Conservation (phyloP, 768 basidiomycete species). For the Tephrocybe rancida region DNA sequence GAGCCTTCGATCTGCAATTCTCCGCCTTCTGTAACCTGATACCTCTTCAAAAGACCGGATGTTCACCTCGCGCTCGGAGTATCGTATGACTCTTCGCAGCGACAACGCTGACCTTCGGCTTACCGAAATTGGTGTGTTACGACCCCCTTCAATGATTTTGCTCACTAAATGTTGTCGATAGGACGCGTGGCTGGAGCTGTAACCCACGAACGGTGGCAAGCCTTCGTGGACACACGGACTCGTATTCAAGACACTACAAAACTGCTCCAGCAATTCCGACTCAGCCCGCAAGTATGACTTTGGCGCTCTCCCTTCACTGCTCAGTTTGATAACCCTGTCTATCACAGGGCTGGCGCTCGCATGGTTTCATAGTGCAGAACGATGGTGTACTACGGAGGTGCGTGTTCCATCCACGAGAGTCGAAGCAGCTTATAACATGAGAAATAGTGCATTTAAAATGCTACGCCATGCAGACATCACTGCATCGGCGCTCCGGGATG, state of each 20-base stretch:
- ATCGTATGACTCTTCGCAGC: slow-evolving; percentile 83
- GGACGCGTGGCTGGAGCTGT: slow-evolving; percentile 46
- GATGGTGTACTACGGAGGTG: slow-evolving; percentile 50
- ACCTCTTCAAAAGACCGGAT: too few species aligned
- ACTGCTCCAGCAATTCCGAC: slow-evolving; percentile 33
- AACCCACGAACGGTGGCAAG: slow-evolving; percentile 46
- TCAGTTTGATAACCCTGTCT: not conserved
- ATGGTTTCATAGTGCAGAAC: slow-evolving; percentile 45
- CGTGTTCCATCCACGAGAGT: not conserved
- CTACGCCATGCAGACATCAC: slow-evolving; percentile 61
- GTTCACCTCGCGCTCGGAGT: slow-evolving; percentile 92
- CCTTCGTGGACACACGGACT: slow-evolving; percentile 33
- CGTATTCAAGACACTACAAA: slow-evolving; percentile 37
- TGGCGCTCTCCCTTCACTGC: too few species aligned
- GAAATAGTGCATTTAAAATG: slow-evolving; percentile 71
- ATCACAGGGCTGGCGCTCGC: slow-evolving; percentile 36
- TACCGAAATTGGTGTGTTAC: slow-evolving; percentile 65
- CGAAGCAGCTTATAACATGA: not conserved
- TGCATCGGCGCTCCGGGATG: slow-evolving; percentile 37
- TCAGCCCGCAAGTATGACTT: slow-evolving; percentile 45
- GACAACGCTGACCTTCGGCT: slow-evolving; percentile 89
- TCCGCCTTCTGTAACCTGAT: too few species aligned
- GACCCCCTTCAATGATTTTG: not conserved
- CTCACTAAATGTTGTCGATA: slow-evolving; percentile 18
- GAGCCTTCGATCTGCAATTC: slow-evolving; percentile 27